phyloP scores from a whole-genome alignment of 2,329 filamentous ascomycete genomes.

The Claviceps africana region DNA sequence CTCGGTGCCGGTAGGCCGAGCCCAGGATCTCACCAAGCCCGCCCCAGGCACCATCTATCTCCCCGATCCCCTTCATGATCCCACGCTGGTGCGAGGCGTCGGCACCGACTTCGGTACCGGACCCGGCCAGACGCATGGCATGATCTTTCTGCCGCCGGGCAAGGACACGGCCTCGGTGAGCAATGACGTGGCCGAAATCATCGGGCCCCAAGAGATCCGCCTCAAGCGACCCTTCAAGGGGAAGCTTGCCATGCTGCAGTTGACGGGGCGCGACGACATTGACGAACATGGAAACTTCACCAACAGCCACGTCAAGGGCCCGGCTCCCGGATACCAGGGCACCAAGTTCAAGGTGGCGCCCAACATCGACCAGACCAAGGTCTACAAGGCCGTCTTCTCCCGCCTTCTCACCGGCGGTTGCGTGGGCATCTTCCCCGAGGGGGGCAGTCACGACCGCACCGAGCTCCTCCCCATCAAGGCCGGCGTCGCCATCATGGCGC shows the following conservation, averaged over 20 bases:
- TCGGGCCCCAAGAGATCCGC: conserved; percentile 65
- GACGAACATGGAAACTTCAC: conserved; percentile 50
- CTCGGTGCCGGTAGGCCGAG: conserved; percentile 82
- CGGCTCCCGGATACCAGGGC: conserved; percentile 53
- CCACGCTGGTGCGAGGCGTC: conserved; percentile 62
- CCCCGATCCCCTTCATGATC: conserved; percentile 74
- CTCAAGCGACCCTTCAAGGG: conserved; percentile 81
- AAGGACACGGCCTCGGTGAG: conserved; percentile 66
- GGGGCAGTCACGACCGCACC: conserved; percentile 87
- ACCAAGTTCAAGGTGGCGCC: conserved; percentile 78
- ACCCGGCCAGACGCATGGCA: conserved; percentile 62
- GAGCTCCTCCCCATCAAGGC: conserved; percentile 88
- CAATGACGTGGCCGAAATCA: conserved; percentile 70
- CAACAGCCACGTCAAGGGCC: conserved; percentile 38
- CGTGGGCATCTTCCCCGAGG: conserved; percentile 93
- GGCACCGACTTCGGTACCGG: conserved; percentile 67
- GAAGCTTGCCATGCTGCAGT: conserved; percentile 57
- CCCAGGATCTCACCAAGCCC: conserved; percentile 75
- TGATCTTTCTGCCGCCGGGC: conserved; percentile 73
- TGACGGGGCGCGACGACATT: conserved; percentile 68
- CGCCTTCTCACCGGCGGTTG: conserved; percentile 71
- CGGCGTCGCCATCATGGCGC: conserved; percentile 93
- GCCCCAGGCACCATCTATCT: conserved; percentile 73
- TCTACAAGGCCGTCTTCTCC: conserved; percentile 86
- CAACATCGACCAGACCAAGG: conserved; percentile 84